These are phyloP conservation scores for Aegilops longissima DNA, from an alignment of 176 grass and related monocot genomes.

Conservation along the genomic window DNA sequence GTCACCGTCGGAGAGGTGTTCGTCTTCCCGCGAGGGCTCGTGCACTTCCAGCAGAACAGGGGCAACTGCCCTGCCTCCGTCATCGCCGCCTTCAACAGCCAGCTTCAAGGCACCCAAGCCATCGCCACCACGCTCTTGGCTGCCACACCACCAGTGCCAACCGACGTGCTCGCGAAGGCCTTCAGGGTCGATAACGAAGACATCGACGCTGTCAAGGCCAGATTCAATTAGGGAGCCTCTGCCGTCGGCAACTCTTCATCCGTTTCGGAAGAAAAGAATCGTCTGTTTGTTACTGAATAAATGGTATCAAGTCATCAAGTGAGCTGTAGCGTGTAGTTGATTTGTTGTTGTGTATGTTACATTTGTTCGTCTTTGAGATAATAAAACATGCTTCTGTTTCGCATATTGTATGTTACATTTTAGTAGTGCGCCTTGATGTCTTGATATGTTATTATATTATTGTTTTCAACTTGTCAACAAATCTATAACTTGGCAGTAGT, in stretches of 20 bases:
- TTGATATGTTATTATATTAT: neutral
- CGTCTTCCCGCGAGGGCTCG: slow-evolving; percentile 67
- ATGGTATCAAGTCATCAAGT: neutral
- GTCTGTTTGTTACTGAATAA: neutral
- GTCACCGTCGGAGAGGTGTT: slow-evolving; percentile 58
- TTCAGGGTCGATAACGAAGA: slow-evolving; percentile 38
- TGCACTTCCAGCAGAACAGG: slow-evolving; percentile 84
- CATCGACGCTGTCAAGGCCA: neutral
- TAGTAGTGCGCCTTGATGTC: no score
- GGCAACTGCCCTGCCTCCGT: slow-evolving; percentile 35
- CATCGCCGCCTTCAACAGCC: slow-evolving; percentile 77
- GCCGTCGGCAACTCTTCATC: neutral
- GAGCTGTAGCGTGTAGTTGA: neutral
- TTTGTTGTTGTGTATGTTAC: neutral
- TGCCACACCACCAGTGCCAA: slow-evolving; percentile 37
- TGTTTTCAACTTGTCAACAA: neutral
- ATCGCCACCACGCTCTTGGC: slow-evolving; percentile 67
- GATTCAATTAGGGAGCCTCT: neutral
- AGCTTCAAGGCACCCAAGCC: slow-evolving; percentile 65
- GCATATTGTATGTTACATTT: neutral
- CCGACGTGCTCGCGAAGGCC: slow-evolving; percentile 67
- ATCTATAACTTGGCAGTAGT: neutral
- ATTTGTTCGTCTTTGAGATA: neutral
- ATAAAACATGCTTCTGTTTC: neutral
- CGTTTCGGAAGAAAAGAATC: neutral